Conservation (phyloP, 1,139 yeast species). For the Candida freyschussii region DNA sequence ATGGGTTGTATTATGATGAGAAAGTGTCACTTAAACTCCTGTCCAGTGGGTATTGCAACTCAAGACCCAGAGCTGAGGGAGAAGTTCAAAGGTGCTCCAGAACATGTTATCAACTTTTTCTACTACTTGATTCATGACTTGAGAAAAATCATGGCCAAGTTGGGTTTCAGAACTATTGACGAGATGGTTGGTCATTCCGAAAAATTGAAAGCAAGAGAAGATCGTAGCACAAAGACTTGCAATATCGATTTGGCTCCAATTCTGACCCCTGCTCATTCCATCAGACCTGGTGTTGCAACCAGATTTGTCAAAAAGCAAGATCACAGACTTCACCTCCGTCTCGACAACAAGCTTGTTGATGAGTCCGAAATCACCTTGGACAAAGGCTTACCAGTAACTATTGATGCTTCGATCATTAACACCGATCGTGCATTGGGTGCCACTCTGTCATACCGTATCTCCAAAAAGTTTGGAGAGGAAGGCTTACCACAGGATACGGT, state of each 20-base stretch:
- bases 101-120: slow-evolving; percentile 96
- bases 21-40: slow-evolving; percentile 87
- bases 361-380: slow-evolving; percentile 93
- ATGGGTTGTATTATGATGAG: slow-evolving; percentile 97
- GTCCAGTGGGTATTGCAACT: slow-evolving; percentile 98
- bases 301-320: slow-evolving; percentile 92
- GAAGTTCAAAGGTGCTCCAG: slow-evolving; percentile 95
- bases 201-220: slow-evolving; percentile 79
- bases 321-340: slow-evolving; percentile 84
- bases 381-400: slow-evolving; percentile 89
- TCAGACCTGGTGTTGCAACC: slow-evolving; percentile 98
- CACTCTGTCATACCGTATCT: slow-evolving; percentile 87
- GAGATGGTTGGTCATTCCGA: slow-evolving; percentile 99
- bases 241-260: slow-evolving; percentile 89
- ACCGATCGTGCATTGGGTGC: slow-evolving; percentile 97
- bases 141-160: slow-evolving; percentile 86
- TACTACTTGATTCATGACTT: slow-evolving; percentile 91
- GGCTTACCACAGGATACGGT: slow-evolving; percentile 96
- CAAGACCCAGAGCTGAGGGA: slow-evolving; percentile 93
- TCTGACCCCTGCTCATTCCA: slow-evolving; percentile 92
- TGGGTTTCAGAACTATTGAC: slow-evolving; percentile 92
- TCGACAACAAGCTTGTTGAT: slow-evolving; percentile 93
- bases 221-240: slow-evolving; percentile 85
- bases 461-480: slow-evolving; percentile 87
- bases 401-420: slow-evolving; percentile 88